Percentiles rank a stretch among this genome's conserved stretches.
These are phyloP conservation scores for Zoysia japonica DNA, from an alignment of 176 grass and related monocot species.

Conservation along the genomic window DNA sequence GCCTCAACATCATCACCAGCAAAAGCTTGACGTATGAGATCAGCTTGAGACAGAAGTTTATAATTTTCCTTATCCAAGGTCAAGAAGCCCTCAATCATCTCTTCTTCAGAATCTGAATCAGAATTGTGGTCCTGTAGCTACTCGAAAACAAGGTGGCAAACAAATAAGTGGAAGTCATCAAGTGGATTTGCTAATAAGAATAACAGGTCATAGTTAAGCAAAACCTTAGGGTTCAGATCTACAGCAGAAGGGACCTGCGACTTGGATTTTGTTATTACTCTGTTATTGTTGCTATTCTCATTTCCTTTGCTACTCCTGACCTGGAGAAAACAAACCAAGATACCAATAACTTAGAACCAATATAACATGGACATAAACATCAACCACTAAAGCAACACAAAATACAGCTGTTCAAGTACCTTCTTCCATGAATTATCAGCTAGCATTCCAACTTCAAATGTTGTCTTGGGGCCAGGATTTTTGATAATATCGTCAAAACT, in stretches of 20 bases:
- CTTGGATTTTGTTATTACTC: constrained; percentile 26
- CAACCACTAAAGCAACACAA: background rate
- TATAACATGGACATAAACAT: constrained; percentile 5
- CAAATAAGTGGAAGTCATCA: constrained; percentile 13
- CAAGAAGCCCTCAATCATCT: constrained; percentile 86
- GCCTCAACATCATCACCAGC: constrained; percentile 96
- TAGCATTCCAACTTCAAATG: constrained; percentile 89
- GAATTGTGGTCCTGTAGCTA: constrained; percentile 52
- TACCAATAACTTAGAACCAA: constrained; percentile 1
- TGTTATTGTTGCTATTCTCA: constrained; percentile 31
- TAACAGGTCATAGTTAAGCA: background rate
- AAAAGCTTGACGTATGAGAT: constrained; percentile 86
- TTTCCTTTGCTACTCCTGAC: constrained; percentile 51
- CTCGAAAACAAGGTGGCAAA: constrained; percentile 3
- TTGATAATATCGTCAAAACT: constrained; percentile 63
- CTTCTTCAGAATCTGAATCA: constrained; percentile 78
- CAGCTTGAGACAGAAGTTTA: constrained; percentile 73
- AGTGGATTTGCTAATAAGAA: constrained; percentile 22
- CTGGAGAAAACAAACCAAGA: constrained; percentile 30
- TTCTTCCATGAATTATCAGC: constrained; percentile 81
- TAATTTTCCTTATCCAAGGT: constrained; percentile 53
- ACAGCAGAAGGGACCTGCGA: constrained; percentile 34
- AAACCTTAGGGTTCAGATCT: constrained; percentile 49
- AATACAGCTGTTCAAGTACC: constrained; percentile 39
- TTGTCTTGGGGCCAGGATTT: constrained; percentile 60